Base-by-base conservation (phyloP, 352 stramenopile species). In the Globisporangium recalcitrans region DNA sequence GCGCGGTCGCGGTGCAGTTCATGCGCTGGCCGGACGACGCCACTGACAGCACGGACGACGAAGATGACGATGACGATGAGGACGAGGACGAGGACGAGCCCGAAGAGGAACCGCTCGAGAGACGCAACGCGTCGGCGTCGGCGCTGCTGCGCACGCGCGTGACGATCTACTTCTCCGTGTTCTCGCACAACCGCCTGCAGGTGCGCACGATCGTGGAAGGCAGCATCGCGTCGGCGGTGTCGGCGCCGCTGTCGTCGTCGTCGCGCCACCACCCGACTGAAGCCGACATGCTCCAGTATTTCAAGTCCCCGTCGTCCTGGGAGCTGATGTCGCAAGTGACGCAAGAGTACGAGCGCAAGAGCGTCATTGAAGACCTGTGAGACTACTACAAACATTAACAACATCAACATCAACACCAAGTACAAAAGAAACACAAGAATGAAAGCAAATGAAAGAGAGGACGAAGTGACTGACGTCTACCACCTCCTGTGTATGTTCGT, bases 281-380 rank as follows among this genome's bases (percentile, higher is more conserved):
- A 22, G 65, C 65, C 14, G 77, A 87, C 31, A 91, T 91, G 81
- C 52, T 80, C 52, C 78, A 81, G 49, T 88, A 87, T 67, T 89
- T 87, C 55, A 85, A 85, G 60, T 75, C 76, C 21, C 77, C 77
- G n/a, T 86, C 77, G 42, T 78, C 81, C 3, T 91, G 81, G 81
- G 81, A 88, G 60, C 70, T 87, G 57, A 74, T 82, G 27, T 73
- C 77, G 61, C 79, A 91, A 60, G 74, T 84, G 27, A 78, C 72
- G 52, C 70, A 86, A 62, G 70, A 87, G 67, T 90, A 81, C 68
- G 75, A 42, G 36, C 60, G 60, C 40, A 65, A 65, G 53, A 54
- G 52, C 26, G 38, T 65, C 21, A 21, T 38, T 36, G 40, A 65
- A 31, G 52, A 51, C 21, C 52, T 60, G 52, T 65, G 29, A 65